Evolutionary conservation across 2,329 filamentous ascomycete genomes (phyloP).

Genomic region (Colletotrichum lini): DNA sequence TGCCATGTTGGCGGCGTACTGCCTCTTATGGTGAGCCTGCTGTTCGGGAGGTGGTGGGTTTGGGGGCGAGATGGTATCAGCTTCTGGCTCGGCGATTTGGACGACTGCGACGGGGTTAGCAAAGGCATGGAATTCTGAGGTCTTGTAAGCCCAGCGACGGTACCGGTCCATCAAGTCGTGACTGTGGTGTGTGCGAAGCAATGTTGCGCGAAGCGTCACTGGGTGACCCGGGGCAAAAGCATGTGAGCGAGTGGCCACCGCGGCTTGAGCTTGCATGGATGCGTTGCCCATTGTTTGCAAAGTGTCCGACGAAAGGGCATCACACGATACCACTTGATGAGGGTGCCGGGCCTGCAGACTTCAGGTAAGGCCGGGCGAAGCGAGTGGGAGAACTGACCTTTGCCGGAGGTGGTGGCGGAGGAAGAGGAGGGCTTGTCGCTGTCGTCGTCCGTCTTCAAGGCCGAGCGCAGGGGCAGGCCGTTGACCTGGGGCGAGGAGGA

Average conservation of each 20-base stretch:
- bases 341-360: constrained; percentile 31
- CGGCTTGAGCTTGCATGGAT: constrained; percentile 16
- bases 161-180: constrained; percentile 38
- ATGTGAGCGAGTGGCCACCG: constrained; percentile 7
- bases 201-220: constrained; percentile 41
- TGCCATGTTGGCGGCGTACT: constrained; percentile 60
- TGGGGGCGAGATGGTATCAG: constrained; percentile 38
- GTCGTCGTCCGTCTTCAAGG: constrained; percentile 61
- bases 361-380: constrained; percentile 16
- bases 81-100: constrained; percentile 70
- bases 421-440: constrained; percentile 53
- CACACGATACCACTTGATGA: constrained; percentile 40
- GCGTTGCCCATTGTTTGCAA: background rate
- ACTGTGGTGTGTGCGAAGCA: constrained; percentile 1
- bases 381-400: constrained; percentile 57
- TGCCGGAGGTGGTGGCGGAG: constrained; percentile 55
- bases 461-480: constrained; percentile 56
- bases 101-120: constrained; percentile 58
- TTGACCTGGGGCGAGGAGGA: constrained; percentile 35
- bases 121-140: constrained; percentile 35
- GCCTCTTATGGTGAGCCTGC: constrained; percentile 54
- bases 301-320: no score
- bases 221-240: constrained; percentile 43
- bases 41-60: constrained; percentile 53
- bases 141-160: constrained; percentile 37